Conservation (phyloP, 768 basidiomycete genomes). For the Holtermannia corniformis region DNA sequence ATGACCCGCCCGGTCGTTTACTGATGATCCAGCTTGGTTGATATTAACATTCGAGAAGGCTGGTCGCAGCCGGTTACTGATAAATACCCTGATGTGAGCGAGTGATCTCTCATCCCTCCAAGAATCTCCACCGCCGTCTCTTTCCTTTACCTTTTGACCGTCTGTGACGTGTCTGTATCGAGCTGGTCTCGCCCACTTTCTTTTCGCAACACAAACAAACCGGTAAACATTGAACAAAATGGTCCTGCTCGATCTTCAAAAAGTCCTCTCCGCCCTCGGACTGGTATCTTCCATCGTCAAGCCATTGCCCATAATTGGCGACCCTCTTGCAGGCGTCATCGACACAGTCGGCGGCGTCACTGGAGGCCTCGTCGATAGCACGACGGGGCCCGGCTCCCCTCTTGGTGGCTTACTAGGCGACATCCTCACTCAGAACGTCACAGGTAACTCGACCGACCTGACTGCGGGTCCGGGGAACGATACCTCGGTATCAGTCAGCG, state of each 20-base stretch:
- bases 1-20: too few species aligned
- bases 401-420: constrained; percentile 14
- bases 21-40: too few species aligned
- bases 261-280: constrained; percentile 17
- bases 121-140: too few species aligned
- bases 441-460: background rate
- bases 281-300: constrained; percentile 22
- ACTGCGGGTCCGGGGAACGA: background rate
- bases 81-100: too few species aligned
- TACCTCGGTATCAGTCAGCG: background rate
- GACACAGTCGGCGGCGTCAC: constrained; percentile 15
- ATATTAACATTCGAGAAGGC: too few species aligned
- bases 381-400: constrained; percentile 3
- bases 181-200: too few species aligned
- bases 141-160: too few species aligned
- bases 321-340: constrained; percentile 12
- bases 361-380: constrained; percentile 3
- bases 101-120: too few species aligned
- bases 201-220: too few species aligned
- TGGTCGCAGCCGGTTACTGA: too few species aligned
- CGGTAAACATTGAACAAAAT: too few species aligned
- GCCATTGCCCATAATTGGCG: constrained; percentile 16
- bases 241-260: constrained; percentile 24
- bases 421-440: constrained; percentile 9
- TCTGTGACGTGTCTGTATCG: too few species aligned